phyloP scores from a whole-genome alignment of 1,284 basidiomycete species.

The Pseudozyma sp. region DNA sequence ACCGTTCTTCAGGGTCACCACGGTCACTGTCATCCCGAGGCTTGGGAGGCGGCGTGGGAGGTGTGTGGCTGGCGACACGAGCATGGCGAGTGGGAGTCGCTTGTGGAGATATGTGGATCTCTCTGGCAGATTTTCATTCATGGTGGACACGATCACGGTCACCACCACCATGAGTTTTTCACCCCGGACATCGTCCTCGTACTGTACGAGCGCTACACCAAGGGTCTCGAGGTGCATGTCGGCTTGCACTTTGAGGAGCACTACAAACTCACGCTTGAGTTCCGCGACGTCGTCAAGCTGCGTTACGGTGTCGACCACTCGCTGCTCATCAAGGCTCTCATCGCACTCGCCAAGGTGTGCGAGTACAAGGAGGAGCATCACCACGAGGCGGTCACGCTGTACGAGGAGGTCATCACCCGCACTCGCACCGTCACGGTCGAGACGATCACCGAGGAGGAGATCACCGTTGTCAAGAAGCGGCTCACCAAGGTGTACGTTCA shows the following conservation, averaged over 20 bases:
- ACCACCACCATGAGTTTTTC: constrained; percentile 11
- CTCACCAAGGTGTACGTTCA: constrained; percentile 14
- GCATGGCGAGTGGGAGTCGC: constrained; percentile 7
- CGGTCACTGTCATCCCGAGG: constrained; percentile 6
- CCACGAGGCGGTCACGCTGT: constrained; percentile 14
- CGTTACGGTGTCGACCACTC: constrained; percentile 9
- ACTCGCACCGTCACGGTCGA: constrained; percentile 6
- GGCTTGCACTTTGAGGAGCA: constrained; percentile 13
- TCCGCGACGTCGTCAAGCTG: constrained; percentile 2
- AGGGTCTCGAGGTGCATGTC: constrained; percentile 6
- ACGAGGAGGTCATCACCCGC: constrained; percentile 13
- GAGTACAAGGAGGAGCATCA: constrained; percentile 12
- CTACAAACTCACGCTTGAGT: constrained; percentile 13
- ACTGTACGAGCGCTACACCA: constrained; percentile 9
- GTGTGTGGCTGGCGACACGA: constrained; percentile 2
- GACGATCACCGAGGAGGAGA: constrained; percentile 15
- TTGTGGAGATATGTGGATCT: constrained; percentile 1
- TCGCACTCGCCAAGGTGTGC: constrained; percentile 10
- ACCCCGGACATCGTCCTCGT: constrained; percentile 8
- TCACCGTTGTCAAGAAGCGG: constrained; percentile 13
- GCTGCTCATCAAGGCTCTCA: constrained; percentile 6
- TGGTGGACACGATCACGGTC: constrained; percentile 6
- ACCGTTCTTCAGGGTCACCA: constrained; percentile 5
- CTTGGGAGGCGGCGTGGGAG: constrained; percentile 12
- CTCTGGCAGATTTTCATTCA: constrained; percentile 6